phyloP scores from a whole-genome alignment of 192 early-diverging fungal species.

The Physocladia obscura region DNA sequence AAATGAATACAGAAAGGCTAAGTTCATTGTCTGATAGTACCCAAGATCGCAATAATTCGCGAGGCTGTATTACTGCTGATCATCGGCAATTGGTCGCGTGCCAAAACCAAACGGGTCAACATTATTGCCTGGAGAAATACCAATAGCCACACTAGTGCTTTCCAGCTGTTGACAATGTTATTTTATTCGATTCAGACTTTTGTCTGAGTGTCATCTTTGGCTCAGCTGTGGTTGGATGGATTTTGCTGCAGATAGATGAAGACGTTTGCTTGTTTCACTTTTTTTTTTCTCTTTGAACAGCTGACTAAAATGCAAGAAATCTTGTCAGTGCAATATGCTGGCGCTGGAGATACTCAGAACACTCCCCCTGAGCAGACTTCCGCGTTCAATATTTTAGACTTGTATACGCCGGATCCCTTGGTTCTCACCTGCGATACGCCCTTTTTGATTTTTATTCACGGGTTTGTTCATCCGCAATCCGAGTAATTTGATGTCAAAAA shows the following conservation, averaged over 20 bases:
- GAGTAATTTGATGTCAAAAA: neutral
- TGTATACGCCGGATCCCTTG: neutral
- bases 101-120: neutral
- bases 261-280: too few relatives aligned
- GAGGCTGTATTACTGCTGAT: neutral
- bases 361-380: slow-evolving; percentile 11
- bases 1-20: neutral
- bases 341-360: too few relatives aligned
- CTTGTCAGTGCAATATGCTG: too few relatives aligned
- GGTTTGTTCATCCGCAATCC: neutral
- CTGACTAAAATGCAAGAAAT: too few relatives aligned
- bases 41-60: neutral
- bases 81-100: neutral
- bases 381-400: slow-evolving; percentile 13
- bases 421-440: neutral
- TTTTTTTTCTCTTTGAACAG: too few relatives aligned
- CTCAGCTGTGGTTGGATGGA: too few relatives aligned
- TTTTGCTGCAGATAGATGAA: too few relatives aligned
- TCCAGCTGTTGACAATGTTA: too few relatives aligned
- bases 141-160: too few relatives aligned
- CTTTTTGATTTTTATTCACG: neutral
- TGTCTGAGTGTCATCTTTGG: too few relatives aligned
- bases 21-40: slow-evolving; percentile 5
- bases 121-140: neutral
- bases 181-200: too few relatives aligned